A percentile compares a stretch with the other conserved stretches of the same genome.
These are phyloP conservation scores for Psilocybe mexicana DNA, from an alignment of 1,284 basidiomycete species.

Conservation along the genomic window DNA sequence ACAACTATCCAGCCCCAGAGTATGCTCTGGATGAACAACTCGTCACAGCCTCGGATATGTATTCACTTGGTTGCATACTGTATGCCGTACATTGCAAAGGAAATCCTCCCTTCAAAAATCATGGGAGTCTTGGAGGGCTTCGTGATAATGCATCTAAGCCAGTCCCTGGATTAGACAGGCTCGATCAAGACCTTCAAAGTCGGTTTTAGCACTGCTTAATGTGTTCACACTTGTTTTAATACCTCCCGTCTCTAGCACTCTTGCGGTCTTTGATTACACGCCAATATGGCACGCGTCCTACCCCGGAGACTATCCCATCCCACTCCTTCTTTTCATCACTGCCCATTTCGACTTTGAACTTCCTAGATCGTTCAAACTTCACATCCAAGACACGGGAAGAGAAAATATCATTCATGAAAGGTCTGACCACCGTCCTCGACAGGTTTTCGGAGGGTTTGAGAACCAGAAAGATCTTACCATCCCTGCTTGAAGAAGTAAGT, in stretches of 20 bases:
- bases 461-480: conserved; percentile 91
- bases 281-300: conserved; percentile 70
- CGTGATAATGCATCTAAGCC: conserved; percentile 79
- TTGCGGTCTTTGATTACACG: conserved; percentile 81
- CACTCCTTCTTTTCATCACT: conserved; percentile 94
- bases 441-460: conserved; percentile 88
- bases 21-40: conserved; percentile 91
- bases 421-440: conserved; percentile 79
- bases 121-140: conserved; percentile 79
- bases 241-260: conserved; percentile 52
- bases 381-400: conserved; percentile 93
- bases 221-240: conserved; percentile 6
- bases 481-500: conserved; percentile 87
- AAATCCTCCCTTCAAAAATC: conserved; percentile 85
- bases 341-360: conserved; percentile 96
- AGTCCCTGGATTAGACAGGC: conserved; percentile 55
- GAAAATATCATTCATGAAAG: conserved; percentile 95
- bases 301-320: conserved; percentile 76
- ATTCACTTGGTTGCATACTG: conserved; percentile 89
- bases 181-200: conserved; percentile 76
- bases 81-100: conserved; percentile 91
- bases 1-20: conserved; percentile 73
- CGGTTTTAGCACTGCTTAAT: conserved; percentile 12
- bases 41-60: conserved; percentile 90
- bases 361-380: conserved; percentile 94